Evolutionary conservation across 2,329 filamentous ascomycete species (phyloP).

Genomic region (Sporothrix brunneoviolacea): DNA sequence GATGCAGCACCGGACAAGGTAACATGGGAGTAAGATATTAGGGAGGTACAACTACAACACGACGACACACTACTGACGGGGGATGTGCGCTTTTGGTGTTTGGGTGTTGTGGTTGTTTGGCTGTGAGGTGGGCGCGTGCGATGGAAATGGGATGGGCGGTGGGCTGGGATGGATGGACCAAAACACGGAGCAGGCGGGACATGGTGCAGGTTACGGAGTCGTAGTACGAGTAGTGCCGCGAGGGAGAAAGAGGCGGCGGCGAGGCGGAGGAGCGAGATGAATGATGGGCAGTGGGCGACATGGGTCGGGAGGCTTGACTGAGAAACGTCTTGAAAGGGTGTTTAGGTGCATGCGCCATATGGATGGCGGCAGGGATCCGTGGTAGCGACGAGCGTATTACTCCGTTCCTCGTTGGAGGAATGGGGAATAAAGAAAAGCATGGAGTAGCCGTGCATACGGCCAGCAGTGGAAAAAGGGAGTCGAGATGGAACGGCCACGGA

Average conservation of each 20-base stretch:
- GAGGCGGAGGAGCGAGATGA: not conserved
- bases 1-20: slow-evolving; percentile 15
- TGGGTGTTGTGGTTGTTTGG: not conserved
- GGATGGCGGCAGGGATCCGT: slow-evolving; percentile 14
- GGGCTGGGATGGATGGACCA: slow-evolving; percentile 2
- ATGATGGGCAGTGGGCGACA: slow-evolving; percentile 10
- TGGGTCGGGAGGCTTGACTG: slow-evolving; percentile 9
- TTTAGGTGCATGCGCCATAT: slow-evolving; percentile 15
- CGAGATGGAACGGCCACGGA: not conserved
- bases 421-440: slow-evolving; percentile 9
- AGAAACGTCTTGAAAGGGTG: not conserved
- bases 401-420: slow-evolving; percentile 1
- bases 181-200: not conserved
- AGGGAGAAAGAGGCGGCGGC: not conserved
- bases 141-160: not conserved
- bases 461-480: slow-evolving; percentile 6
- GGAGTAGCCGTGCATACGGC: not conserved
- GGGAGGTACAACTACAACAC: slow-evolving; percentile 9
- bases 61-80: not conserved
- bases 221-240: not conserved
- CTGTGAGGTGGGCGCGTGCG: not conserved
- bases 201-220: not conserved
- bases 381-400: not conserved
- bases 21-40: slow-evolving; percentile 18
- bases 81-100: slow-evolving; percentile 1